Base-by-base conservation (phyloP, 2,329 filamentous ascomycete genomes). In the Verticillium tricorpus region DNA sequence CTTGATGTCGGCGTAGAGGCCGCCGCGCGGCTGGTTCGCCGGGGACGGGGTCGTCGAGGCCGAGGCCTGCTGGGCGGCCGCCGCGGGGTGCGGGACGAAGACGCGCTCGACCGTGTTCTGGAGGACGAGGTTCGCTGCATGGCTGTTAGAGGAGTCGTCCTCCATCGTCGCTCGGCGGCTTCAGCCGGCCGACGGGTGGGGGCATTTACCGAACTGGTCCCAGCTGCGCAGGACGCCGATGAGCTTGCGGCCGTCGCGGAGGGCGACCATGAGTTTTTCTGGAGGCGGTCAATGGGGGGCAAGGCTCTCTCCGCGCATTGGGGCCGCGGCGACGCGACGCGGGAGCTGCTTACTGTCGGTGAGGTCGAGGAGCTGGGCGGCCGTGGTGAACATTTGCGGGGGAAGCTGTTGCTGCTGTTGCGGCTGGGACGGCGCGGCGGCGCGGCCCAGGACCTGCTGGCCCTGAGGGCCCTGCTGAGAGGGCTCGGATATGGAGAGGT, bases 311-410 rank as follows among this genome's bases (percentile, higher is more conserved):
- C 35, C 58, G 22, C 28, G 40, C 12, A 14, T n/a, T 39, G 12
- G 11, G 9, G 8, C 5, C 7, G 34, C 19, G 19, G 22, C 55
- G 15, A 25, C 9, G 8, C 34, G 31, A 28, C 28, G 28, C 28
- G 28, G 28, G 14, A 50, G 58, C 57, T 54, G 71, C 91, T 81
- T 87, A 98, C 94, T 99, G 80, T 99, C 95, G 70, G 95, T 98
- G 71, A 99, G 84, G 75, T 99, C 95, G 63, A 99, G 82, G 63
- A 99, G 82, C 80, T 98, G 95, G 60, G 95, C 93, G 35, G 95
- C 95, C 35, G 95, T 99, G 19, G 95, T 96, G 79, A 99, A 99
- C 90, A 98, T 97, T 81, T 99, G 94, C 63, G 93, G 93, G 15
- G 91, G 91, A 45, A 94, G 80, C 76, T 92, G 90, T 58, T 64